Evolutionary conservation across 305 asterid species (phyloP).

Genomic region (Solanum hybrid): DNA sequence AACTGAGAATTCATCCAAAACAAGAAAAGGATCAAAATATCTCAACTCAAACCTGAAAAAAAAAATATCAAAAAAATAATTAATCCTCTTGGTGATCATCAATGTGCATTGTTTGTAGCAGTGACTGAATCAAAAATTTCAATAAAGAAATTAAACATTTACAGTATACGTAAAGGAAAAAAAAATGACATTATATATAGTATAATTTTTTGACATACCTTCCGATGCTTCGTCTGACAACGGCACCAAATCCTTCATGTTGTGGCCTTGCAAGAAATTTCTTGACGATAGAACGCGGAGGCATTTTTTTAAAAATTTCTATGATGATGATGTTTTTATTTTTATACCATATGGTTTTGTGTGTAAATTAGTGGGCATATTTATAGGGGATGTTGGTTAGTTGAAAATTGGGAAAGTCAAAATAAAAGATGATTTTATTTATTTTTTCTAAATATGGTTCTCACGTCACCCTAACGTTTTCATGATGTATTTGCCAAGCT

Average conservation of each 20-base stretch:
- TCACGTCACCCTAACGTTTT: slow-evolving; percentile 14
- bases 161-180: neutral
- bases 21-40: slow-evolving; percentile 77
- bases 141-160: neutral
- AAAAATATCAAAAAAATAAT: neutral
- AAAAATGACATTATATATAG: neutral
- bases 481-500: slow-evolving; percentile 9
- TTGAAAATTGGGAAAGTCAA: slow-evolving; percentile 16
- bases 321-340: neutral
- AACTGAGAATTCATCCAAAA: slow-evolving; percentile 80
- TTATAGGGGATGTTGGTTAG: slow-evolving; percentile 16
- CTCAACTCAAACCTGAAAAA: slow-evolving; percentile 59
- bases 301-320: neutral
- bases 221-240: slow-evolving; percentile 83
- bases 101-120: neutral
- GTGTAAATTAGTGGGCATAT: neutral
- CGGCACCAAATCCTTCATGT: slow-evolving; percentile 78
- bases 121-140: neutral
- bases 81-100: neutral
- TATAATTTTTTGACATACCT: slow-evolving; percentile 25
- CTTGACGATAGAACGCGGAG: slow-evolving; percentile 50
- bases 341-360: neutral
- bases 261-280: slow-evolving; percentile 74
- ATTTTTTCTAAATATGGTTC: neutral
- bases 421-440: neutral